phyloP scores from a whole-genome alignment of 2,329 filamentous ascomycete species.

The Herpotrichia juniperi region DNA sequence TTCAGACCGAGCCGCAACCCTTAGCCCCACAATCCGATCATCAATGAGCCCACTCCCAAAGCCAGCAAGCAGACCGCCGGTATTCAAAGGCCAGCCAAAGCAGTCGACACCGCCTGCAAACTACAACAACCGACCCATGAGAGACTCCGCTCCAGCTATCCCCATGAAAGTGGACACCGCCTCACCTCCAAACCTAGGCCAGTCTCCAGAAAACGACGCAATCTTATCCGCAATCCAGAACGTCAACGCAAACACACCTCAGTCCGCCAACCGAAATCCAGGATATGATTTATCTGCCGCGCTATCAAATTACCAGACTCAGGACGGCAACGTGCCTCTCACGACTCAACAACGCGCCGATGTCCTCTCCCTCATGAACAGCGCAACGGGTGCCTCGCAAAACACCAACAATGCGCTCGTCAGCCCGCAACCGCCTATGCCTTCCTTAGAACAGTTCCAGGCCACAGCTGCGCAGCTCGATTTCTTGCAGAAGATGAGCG shows the following conservation, averaged over 20 bases:
- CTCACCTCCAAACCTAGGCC: slow-evolving; percentile 39
- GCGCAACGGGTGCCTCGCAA: slow-evolving; percentile 46
- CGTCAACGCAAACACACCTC: slow-evolving; percentile 49
- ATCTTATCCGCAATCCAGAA: slow-evolving; percentile 58
- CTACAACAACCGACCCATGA: background rate
- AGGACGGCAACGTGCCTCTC: slow-evolving; percentile 52
- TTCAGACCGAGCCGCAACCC: slow-evolving; percentile 36
- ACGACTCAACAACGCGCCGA: slow-evolving; percentile 55
- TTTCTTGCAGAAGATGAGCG: slow-evolving; percentile 76
- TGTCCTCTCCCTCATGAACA: slow-evolving; percentile 56
- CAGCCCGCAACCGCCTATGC: slow-evolving; percentile 61
- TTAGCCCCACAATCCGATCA: slow-evolving; percentile 36
- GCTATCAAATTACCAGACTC: slow-evolving; percentile 55
- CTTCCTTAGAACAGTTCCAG: slow-evolving; percentile 66
- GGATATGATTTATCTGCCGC: slow-evolving; percentile 55
- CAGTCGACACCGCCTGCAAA: slow-evolving; percentile 21
- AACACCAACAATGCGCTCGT: slow-evolving; percentile 63
- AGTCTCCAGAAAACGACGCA: slow-evolving; percentile 51
- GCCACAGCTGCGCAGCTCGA: slow-evolving; percentile 79
- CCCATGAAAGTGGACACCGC: slow-evolving; percentile 50
- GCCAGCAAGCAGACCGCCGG: slow-evolving; percentile 23
- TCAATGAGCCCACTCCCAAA: slow-evolving; percentile 29
- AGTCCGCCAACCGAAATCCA: slow-evolving; percentile 35
- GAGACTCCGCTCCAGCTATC: slow-evolving; percentile 6
- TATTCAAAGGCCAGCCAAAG: slow-evolving; percentile 29